Evolutionary conservation across 148 eudicot species (phyloP), one percentile per base, ranked within the genome.

Genomic region (Camellia lanceoleosa): DNA sequence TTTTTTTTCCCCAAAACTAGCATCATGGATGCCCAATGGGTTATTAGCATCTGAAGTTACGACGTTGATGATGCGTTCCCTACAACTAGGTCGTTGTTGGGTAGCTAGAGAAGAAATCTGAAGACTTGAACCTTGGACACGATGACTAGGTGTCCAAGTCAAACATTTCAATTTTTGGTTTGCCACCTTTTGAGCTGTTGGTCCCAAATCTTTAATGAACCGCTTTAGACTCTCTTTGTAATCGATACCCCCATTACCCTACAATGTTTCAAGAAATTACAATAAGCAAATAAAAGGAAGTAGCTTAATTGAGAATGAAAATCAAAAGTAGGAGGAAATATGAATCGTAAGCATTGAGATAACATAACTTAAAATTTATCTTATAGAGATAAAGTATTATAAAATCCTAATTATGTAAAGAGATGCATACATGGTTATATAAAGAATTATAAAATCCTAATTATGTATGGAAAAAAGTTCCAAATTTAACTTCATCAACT

Each of bases 161-260:
- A 42, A 38, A 20, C 46, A 63, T 15, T 42, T 66, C 66, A 65
- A 16, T 44, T 80, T 74, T 43, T 44, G 43, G 42, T 10, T 71
- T 4, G 80, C 83, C 42, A 81, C 70, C 58, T 68, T 61, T 76
- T 76, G 68, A 70, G 75, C 83, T 20, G 58, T 30, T 13, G 82
- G 78, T 58, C 78, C 82, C 64, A 80, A 66, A 74, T 74, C 62
- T 65, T 54, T 19, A 19, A 56, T 68, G 9, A 80, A 80, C 49
- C 42, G 82, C 46, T 42, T n/a, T 2, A 80, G 73, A 75, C 82
- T 74, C 55, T 80, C 82, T 74, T 54, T 65, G 73, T 80, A 80
- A 3, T 56, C 56, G 1, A 65, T 15, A 54, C 66, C 56, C n/a
- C 51, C 64, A 65, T 63, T 54, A n/a, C 42, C 78, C 82, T 80